Conservation (phyloP, 805 yeast species). For the Yamadazyma ubonensis region DNA sequence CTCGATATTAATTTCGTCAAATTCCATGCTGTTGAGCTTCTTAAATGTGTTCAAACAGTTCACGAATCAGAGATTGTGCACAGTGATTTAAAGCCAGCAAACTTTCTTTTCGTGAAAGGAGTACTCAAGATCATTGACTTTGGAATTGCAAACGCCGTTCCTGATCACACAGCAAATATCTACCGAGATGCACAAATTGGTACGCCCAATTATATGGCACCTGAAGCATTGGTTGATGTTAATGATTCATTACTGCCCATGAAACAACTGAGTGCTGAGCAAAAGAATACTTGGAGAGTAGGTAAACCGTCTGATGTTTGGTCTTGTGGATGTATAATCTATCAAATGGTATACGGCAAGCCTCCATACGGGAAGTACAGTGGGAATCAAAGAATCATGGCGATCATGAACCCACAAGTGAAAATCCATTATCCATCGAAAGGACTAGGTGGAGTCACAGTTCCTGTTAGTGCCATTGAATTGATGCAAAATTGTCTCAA, state of each 20-base stretch:
- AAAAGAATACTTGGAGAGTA: conserved; percentile 59
- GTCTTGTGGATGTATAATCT: conserved; percentile 96
- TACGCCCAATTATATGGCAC: conserved; percentile 97
- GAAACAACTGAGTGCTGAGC: conserved; percentile 9
- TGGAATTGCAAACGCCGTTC: conserved; percentile 93
- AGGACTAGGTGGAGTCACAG: conserved; percentile 60
- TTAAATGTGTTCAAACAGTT: conserved; percentile 83
- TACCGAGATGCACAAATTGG: conserved; percentile 91
- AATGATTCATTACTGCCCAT: conserved; percentile 31
- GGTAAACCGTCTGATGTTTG: conserved; percentile 96
- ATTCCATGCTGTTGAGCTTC: conserved; percentile 73
- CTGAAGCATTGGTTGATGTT: conserved; percentile 80
- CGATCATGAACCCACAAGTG: conserved; percentile 83
- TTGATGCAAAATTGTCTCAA: conserved; percentile 69
- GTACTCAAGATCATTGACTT: conserved; percentile 86
- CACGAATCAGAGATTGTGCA: conserved; percentile 85
- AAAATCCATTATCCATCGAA: conserved; percentile 62
- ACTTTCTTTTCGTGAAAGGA: conserved; percentile 80
- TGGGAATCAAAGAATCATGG: conserved; percentile 75
- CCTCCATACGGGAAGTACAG: conserved; percentile 85
- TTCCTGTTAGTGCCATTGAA: conserved; percentile 68
- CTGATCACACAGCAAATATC: conserved; percentile 86
- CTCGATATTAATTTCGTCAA: conserved; percentile 75
- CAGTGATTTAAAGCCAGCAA: conserved; percentile 71
- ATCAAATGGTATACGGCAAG: conserved; percentile 91